Percentiles rank a stretch among this genome's conserved stretches.
Conservation (phyloP, 495 filamentous ascomycete species). For the Penicillium antarcticum region DNA sequence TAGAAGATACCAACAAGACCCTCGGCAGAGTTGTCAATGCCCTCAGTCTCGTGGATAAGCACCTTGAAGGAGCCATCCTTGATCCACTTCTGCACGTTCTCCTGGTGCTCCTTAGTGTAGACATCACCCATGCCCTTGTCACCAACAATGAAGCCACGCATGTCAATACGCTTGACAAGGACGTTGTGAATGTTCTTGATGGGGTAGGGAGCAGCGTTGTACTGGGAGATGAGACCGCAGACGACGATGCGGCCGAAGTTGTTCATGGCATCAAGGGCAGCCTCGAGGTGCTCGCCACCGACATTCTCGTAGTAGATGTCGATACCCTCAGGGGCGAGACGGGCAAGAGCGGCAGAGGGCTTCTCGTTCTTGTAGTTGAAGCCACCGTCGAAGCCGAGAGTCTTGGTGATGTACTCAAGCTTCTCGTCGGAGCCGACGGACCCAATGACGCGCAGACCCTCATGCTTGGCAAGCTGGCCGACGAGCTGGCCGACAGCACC, state of each 20-base stretch:
- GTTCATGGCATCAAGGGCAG: slow-evolving; percentile 68
- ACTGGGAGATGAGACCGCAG: slow-evolving; percentile 73
- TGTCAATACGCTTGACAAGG: slow-evolving; percentile 53
- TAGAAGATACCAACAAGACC: slow-evolving; percentile 83
- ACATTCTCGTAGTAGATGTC: slow-evolving; percentile 98
- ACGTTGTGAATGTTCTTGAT: slow-evolving; percentile 61
- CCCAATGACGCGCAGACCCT: slow-evolving; percentile 82
- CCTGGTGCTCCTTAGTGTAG: slow-evolving; percentile 73
- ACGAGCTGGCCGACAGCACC: slow-evolving; percentile 85
- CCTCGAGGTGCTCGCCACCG: slow-evolving; percentile 83
- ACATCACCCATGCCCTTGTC: slow-evolving; percentile 65
- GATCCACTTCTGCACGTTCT: slow-evolving; percentile 82
- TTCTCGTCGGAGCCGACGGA: slow-evolving; percentile 68
- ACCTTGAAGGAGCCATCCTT: slow-evolving; percentile 76
- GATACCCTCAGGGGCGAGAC: slow-evolving; percentile 77
- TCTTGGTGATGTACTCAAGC: slow-evolving; percentile 61
- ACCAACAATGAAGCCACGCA: slow-evolving; percentile 77
- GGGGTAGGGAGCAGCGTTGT: slow-evolving; percentile 67
- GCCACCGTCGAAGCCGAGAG: slow-evolving; percentile 64
- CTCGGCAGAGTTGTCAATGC: slow-evolving; percentile 78
- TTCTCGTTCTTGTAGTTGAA: slow-evolving; percentile 80
- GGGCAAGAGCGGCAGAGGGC: slow-evolving; percentile 62
- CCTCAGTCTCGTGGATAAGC: slow-evolving; percentile 65
- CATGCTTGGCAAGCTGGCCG: slow-evolving; percentile 81
- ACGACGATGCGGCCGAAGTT: slow-evolving; percentile 65